Evolutionary conservation across 2,329 filamentous ascomycete species (phyloP), one percentile per base, ranked within the genome.

Genomic region (Ceratocystis ficicola): DNA sequence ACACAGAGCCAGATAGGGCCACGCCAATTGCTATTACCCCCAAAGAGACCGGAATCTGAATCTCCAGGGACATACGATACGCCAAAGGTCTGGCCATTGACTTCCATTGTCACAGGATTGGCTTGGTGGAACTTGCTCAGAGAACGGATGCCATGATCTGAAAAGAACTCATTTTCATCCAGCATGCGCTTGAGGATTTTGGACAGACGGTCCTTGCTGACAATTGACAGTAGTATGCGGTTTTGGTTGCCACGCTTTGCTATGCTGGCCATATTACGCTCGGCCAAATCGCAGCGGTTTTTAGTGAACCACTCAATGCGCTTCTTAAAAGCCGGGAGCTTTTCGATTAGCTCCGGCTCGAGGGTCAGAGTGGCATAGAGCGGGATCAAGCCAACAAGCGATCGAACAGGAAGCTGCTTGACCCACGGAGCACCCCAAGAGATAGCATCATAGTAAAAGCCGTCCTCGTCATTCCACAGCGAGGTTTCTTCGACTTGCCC

Each of bases 401-500:
- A 97, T 67, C 91, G 83, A 64, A 97, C 90, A 0, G 90, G 92
- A 72, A 97, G 83, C 75, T 96, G 92, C 72, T 96, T 90, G 64
- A 89, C 89, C 86, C 87, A 95, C 6, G 92, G 92, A 7, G 91
- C 91, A 62, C 93, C 93, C 85, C 90, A 97, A 1, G 92, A 95
- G 69, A 97, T 97, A 30, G 93, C 93, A 77, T 97, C 93, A 73
- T 97, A 97, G 81, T 97, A 97, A 80, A 97, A 97, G 66, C 90
- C 91, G 75, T 97, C 93, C 69, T 95, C 84, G 32, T 96, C 91
- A 72, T 96, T 97, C 93, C 93, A 97, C 6, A 97, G 78, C 44
- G 92, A 95, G 72, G 90, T 85, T 71, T 94, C 89, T 73, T 78
- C 86, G 78, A 76, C 86, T 76, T 75, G 81, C 71, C 77, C 90